Conservation (phyloP, 495 filamentous ascomycete species). For the Lasiosphaeria hispida region DNA sequence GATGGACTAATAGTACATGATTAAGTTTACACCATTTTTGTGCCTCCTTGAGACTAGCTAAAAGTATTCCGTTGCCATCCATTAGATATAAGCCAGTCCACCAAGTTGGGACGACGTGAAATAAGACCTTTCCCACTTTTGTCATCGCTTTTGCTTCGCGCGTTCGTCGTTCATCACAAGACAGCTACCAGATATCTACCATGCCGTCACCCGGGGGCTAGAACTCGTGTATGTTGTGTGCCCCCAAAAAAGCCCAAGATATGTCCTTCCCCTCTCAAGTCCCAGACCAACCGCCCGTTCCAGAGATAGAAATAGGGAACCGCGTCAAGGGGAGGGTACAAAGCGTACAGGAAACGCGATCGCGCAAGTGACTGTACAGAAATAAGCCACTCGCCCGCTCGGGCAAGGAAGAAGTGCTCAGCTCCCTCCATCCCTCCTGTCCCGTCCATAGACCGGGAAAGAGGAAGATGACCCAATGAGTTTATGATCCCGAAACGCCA, state of each 20-base stretch:
- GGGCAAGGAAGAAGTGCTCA: not conserved
- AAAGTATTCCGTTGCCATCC: not conserved
- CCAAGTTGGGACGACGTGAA: not conserved
- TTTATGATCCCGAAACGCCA: conserved; percentile 20
- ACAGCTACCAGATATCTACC: conserved; percentile 11
- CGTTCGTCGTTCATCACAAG: not conserved
- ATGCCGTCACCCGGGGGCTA: conserved; percentile 7
- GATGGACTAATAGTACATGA: conserved; percentile 16
- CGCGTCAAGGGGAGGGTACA: conserved; percentile 1
- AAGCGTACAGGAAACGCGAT: conserved; percentile 6
- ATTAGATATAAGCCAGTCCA: not conserved
- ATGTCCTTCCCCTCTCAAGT: not conserved
- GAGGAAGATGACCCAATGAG: conserved; percentile 8
- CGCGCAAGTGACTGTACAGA: conserved; percentile 26
- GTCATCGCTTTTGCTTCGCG: not conserved
- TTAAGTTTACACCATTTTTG: conserved; percentile 3
- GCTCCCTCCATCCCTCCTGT: not conserved
- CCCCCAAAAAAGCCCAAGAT: conserved; percentile 7
- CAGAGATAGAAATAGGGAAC: conserved; percentile 13
- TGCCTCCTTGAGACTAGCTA: not conserved
- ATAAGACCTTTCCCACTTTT: not conserved
- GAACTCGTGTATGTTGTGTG: conserved; percentile 22
- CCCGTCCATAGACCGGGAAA: not conserved
- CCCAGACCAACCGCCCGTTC: conserved; percentile 3
- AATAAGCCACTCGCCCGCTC: conserved; percentile 8